Evolutionary conservation across 139 green algal genomes (phyloP), one percentile per base, ranked within the genome.

Genomic region (Pseudopediastrum boryanum): DNA sequence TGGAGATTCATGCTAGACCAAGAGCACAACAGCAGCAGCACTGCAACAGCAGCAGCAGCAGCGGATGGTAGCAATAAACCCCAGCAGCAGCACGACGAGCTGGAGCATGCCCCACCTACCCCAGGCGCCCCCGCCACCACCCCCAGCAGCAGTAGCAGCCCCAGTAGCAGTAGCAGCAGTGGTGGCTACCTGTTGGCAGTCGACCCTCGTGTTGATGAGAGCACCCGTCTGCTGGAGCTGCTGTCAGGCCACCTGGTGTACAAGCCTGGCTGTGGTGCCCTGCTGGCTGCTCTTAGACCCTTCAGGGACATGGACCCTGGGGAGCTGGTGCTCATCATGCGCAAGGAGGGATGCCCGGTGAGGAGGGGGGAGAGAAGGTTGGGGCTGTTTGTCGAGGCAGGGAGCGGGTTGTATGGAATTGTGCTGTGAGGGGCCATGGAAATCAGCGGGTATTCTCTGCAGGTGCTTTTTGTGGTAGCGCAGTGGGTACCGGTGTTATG

Each of bases 1-100:
- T 93, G 88, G 90, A 67, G 61, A n/a, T 93, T 94, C 62, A 46
- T 52, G 19, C n/a, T n/a, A n/a, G n/a, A n/a, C n/a, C n/a, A n/a
- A n/a, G n/a, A n/a, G n/a, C n/a, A 75, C 74, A 62, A 50, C 71
- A 68, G 71, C 63, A 71, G 43, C 62, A 54, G 62, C 62, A 62
- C 62, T 51, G 39, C 41, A 9, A 4, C 69, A 68, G 46, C 43
- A 56, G 41, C 68, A 54, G 43, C 64, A 7, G 27, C 64, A 46
- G 21, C n/a, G 41, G 25, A 7, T 42, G 54, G 19, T 19, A 19
- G 38, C 65, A 35, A 39, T 43, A 36, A 12, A 31, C 6, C 19
- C 52, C 39, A n/a, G 19, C 62, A 58, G 62, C 75, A 75, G 21
- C 46, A 31, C 1, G 48, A 68, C 51, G 35, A 43, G 35, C 23